Conservation (phyloP, 1,284 basidiomycete species). For the Schizophyllum commune region DNA sequence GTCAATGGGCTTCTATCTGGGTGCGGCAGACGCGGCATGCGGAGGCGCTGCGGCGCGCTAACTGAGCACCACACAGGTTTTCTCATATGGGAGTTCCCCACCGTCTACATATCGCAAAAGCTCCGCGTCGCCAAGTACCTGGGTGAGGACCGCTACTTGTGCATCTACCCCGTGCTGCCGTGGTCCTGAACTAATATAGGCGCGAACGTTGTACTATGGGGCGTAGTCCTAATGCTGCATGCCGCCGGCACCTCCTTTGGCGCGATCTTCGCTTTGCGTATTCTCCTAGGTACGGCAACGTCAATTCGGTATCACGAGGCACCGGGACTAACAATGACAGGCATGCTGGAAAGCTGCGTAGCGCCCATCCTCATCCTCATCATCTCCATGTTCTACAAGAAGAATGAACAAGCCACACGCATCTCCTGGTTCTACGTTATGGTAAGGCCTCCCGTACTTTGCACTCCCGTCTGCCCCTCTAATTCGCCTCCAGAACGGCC, state of each 20-base stretch:
- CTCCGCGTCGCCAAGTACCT: constrained; percentile 55
- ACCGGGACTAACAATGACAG: constrained; percentile 21
- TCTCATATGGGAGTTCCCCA: constrained; percentile 59
- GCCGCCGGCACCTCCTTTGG: constrained; percentile 49
- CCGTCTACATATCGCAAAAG: constrained; percentile 58
- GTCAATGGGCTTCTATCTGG: constrained; percentile 60
- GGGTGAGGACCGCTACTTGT: constrained; percentile 25
- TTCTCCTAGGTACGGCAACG: constrained; percentile 41
- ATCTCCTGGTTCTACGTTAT: constrained; percentile 67
- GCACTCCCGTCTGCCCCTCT: background rate
- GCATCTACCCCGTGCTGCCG: background rate
- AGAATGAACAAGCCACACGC: constrained; percentile 56
- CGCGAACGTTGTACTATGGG: constrained; percentile 56
- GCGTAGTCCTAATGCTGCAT: constrained; percentile 52
- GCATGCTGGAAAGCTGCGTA: constrained; percentile 61
- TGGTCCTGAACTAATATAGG: constrained; percentile 25
- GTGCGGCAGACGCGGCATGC: constrained; percentile 19
- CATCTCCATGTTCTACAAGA: constrained; percentile 65
- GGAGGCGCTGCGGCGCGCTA: background rate
- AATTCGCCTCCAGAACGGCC: constrained; percentile 35
- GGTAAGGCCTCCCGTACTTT: constrained; percentile 25
- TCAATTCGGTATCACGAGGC: background rate
- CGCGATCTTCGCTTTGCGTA: constrained; percentile 54
- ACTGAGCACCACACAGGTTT: constrained; percentile 33
- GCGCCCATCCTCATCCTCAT: constrained; percentile 57